Percentiles rank a stretch among this genome's conserved stretches.
Evolutionary conservation across 257 asterid genomes (phyloP).

Genomic region (Datura wrightii): DNA sequence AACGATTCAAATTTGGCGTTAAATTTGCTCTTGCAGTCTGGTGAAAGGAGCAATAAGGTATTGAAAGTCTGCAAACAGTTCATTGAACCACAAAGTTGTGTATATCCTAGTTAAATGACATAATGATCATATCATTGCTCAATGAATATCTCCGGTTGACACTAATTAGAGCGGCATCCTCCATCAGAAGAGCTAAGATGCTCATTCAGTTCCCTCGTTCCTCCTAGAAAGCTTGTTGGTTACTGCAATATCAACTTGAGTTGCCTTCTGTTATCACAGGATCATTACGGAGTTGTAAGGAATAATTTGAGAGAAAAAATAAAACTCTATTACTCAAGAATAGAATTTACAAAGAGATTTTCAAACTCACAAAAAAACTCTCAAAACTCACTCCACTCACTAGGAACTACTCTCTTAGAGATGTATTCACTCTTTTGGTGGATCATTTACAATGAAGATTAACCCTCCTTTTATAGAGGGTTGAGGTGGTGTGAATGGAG

Average conservation of each 20-base stretch:
- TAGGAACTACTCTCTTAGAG: too few relatives aligned
- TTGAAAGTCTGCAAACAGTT: background rate
- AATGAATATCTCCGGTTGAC: background rate
- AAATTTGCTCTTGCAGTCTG: background rate
- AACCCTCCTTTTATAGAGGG: too few relatives aligned
- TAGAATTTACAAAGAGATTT: too few relatives aligned
- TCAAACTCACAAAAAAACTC: too few relatives aligned
- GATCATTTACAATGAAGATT: too few relatives aligned
- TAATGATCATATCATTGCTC: background rate
- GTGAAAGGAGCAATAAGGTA: background rate
- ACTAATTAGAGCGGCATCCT: background rate
- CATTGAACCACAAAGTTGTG: background rate
- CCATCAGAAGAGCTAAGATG: background rate
- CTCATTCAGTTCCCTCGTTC: background rate
- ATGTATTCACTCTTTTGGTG: too few relatives aligned
- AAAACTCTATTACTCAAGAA: too few relatives aligned
- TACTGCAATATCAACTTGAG: background rate
- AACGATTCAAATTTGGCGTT: background rate
- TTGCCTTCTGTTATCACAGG: too few relatives aligned
- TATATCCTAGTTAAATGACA: background rate
- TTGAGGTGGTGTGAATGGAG: too few relatives aligned
- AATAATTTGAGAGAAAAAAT: too few relatives aligned
- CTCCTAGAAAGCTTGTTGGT: background rate
- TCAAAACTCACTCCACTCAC: too few relatives aligned
- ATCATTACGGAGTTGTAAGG: too few relatives aligned